These are phyloP conservation scores for Linaria vulgaris DNA, from an alignment of 257 asterid genomes.

Conservation along the genomic window DNA sequence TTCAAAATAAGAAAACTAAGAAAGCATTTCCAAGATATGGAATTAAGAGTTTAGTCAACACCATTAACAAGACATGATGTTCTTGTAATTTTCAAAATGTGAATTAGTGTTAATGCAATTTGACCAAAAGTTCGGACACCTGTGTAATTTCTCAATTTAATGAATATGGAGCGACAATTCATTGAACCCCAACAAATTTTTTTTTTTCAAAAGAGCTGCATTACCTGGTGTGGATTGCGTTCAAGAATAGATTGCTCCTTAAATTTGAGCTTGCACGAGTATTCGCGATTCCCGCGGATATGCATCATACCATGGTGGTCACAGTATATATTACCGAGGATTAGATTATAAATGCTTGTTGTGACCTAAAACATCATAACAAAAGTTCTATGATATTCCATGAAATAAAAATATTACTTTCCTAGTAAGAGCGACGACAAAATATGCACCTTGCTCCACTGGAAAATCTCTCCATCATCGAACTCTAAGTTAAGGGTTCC, in stretches of 20 bases:
- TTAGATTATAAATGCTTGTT: slow-evolving; percentile 81
- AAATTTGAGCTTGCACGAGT: slow-evolving; percentile 93
- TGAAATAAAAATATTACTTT: background rate
- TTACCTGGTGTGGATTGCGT: slow-evolving; percentile 95
- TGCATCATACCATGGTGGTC: slow-evolving; percentile 93
- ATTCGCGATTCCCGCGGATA: slow-evolving; percentile 71
- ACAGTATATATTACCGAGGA: slow-evolving; percentile 86
- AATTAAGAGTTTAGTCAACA: too few relatives aligned
- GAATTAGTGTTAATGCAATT: too few relatives aligned
- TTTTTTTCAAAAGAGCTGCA: too few relatives aligned
- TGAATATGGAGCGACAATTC: slow-evolving; percentile 3
- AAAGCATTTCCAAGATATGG: too few relatives aligned
- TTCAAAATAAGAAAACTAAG: too few relatives aligned
- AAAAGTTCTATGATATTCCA: slow-evolving; percentile 2
- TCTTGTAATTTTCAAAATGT: too few relatives aligned
- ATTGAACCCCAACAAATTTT: slow-evolving; percentile 10
- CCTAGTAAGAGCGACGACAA: background rate
- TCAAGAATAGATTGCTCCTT: slow-evolving; percentile 95
- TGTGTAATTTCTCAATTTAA: background rate
- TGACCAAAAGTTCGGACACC: too few relatives aligned
- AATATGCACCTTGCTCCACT: slow-evolving; percentile 84
- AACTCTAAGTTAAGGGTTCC: slow-evolving; percentile 82
- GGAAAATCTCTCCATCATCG: slow-evolving; percentile 91
- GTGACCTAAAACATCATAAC: slow-evolving; percentile 58
- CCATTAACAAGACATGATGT: too few relatives aligned